A percentile compares a stretch with the other conserved stretches of the same genome.
Evolutionary conservation across 2,329 filamentous ascomycete species (phyloP).

Genomic region (Diaporthe australafricana): DNA sequence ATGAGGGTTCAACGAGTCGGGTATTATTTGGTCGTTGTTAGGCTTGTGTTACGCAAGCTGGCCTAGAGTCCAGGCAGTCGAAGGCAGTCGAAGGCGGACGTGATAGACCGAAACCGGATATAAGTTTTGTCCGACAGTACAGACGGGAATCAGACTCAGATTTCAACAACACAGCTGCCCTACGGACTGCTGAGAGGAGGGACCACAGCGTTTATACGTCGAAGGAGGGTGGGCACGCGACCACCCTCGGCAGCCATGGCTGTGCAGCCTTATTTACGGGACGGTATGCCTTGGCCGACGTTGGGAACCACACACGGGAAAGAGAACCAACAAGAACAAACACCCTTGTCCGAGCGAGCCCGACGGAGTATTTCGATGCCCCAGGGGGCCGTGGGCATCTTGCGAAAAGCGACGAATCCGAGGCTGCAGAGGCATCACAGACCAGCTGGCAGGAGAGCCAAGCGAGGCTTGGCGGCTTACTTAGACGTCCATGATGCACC

Average conservation of each 20-base stretch:
- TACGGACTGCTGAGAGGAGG: not conserved
- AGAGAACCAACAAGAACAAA: not conserved
- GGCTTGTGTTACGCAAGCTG: not conserved
- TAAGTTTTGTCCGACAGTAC: not conserved
- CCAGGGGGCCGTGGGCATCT: not conserved
- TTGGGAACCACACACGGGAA: not conserved
- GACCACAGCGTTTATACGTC: conserved; percentile 3
- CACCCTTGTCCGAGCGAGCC: conserved; percentile 17
- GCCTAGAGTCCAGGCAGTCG: not conserved
- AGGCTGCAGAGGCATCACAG: conserved; percentile 14
- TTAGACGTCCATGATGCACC: conserved; percentile 5
- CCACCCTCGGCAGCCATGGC: conserved; percentile 9
- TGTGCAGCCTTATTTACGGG: conserved; percentile 6
- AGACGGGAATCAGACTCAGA: not conserved
- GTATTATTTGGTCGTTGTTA: not conserved
- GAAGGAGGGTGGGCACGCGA: conserved; percentile 15
- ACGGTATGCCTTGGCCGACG: conserved; percentile 3
- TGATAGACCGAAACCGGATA: not conserved
- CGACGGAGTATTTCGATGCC: not conserved
- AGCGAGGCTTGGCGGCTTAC: conserved; percentile 11
- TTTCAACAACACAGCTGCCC: not conserved
- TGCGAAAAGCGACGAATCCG: conserved; percentile 18
- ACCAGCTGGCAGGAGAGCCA: conserved; percentile 7
- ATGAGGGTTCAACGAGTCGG: not conserved
- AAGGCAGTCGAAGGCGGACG: not conserved